phyloP scores from a whole-genome alignment of 2,329 filamentous ascomycete genomes.

The Trichoderma atrobrunneum region DNA sequence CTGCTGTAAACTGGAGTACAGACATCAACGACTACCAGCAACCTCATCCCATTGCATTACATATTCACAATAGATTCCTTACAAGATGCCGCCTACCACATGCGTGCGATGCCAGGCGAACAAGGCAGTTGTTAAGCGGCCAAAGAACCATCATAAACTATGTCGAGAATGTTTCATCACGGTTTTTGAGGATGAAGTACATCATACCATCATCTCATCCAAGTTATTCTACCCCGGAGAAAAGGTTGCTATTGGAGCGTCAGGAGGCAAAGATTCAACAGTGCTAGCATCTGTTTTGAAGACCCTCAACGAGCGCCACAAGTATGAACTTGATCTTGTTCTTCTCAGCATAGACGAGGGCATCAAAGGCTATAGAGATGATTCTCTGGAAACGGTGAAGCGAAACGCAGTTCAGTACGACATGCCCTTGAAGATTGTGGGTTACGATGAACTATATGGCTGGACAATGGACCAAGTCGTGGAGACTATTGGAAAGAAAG shows the following conservation, averaged over 20 bases:
- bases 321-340: constrained; percentile 81
- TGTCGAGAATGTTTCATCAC: constrained; percentile 85
- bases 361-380: constrained; percentile 94
- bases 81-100: constrained; percentile 67
- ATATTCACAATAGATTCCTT: neutral
- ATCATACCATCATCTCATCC: constrained; percentile 83
- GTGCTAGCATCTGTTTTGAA: constrained; percentile 93
- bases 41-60: neutral
- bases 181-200: constrained; percentile 89
- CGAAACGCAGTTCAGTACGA: constrained; percentile 86
- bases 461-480: constrained; percentile 99
- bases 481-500: constrained; percentile 92
- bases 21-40: neutral
- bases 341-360: constrained; percentile 94
- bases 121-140: constrained; percentile 84
- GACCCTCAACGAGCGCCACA: constrained; percentile 84
- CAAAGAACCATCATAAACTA: constrained; percentile 91
- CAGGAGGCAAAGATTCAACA: constrained; percentile 95
- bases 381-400: constrained; percentile 94
- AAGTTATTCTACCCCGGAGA: constrained; percentile 82
- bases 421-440: constrained; percentile 87
- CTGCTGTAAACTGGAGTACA: neutral
- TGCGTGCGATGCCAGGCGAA: constrained; percentile 75
- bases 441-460: constrained; percentile 90
- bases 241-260: constrained; percentile 88